Percentiles rank a stretch among this genome's conserved stretches.
These are phyloP conservation scores for Globisporangium apiculatum DNA, from an alignment of 352 stramenopile species.

Conservation along the genomic window DNA sequence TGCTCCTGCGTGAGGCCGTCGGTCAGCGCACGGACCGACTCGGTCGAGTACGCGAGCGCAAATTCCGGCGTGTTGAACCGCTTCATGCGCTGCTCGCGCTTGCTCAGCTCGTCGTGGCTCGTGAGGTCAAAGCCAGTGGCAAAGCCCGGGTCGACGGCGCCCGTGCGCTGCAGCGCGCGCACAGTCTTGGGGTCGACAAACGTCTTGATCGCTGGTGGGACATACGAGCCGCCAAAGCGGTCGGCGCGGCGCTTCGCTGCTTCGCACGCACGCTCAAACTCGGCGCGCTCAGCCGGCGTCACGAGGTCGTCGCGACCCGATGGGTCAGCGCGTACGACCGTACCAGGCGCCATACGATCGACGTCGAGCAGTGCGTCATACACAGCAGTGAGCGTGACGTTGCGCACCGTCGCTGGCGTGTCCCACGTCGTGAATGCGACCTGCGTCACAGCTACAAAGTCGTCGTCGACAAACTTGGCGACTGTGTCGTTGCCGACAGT, in stretches of 20 bases:
- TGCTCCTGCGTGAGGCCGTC: conserved; percentile 71
- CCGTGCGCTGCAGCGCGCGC: conserved; percentile 65
- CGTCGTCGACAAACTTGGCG: conserved; percentile 34
- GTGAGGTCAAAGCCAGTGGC: conserved; percentile 68
- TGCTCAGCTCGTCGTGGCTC: conserved; percentile 49
- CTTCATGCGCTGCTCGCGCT: conserved; percentile 72
- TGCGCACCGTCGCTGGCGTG: conserved; percentile 35
- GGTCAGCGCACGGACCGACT: conserved; percentile 45
- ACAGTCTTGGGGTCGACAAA: conserved; percentile 76
- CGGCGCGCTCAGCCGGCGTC: conserved; percentile 35
- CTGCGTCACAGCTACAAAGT: conserved; percentile 30
- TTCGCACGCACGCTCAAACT: conserved; percentile 41
- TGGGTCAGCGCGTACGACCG: conserved; percentile 60
- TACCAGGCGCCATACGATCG: conserved; percentile 22
- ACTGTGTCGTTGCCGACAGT: conserved; percentile 53
- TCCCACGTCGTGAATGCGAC: conserved; percentile 68
- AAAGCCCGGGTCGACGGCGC: conserved; percentile 48
- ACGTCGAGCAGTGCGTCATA: conserved; percentile 28
- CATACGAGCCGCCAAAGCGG: conserved; percentile 60
- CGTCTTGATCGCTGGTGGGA: conserved; percentile 61
- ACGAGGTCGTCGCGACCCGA: conserved; percentile 50
- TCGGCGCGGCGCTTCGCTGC: conserved; percentile 39
- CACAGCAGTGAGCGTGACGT: conserved; percentile 33
- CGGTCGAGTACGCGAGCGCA: conserved; percentile 56
- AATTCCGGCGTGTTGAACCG: conserved; percentile 76